A percentile compares a stretch with the other conserved stretches of the same genome.
Evolutionary conservation across 2,329 filamentous ascomycete species (phyloP).

Genomic region (Fusarium poae): DNA sequence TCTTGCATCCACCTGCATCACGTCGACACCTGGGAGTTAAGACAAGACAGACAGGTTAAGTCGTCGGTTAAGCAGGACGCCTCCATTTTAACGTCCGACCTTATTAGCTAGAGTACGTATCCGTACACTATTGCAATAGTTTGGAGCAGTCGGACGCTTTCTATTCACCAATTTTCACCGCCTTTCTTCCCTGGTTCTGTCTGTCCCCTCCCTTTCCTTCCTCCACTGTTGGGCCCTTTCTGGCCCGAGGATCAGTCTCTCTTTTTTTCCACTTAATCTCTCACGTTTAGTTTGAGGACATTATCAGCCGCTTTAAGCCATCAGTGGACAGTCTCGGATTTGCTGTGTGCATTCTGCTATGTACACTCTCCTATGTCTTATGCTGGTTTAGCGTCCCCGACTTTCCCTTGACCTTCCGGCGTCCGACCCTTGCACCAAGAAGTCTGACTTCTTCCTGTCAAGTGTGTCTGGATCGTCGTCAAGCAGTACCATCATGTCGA

Average conservation of each 20-base stretch:
- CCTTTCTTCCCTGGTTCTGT: slow-evolving; percentile 41
- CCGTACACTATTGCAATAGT: slow-evolving; percentile 3
- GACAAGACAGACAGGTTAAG: slow-evolving; percentile 20
- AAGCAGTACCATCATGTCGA: slow-evolving; percentile 28
- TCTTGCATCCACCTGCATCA: slow-evolving; percentile 38
- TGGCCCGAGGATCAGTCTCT: slow-evolving; percentile 37
- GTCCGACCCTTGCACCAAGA: slow-evolving; percentile 39
- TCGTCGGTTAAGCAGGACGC: slow-evolving; percentile 28
- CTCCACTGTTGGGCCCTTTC: slow-evolving; percentile 38
- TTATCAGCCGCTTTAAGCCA: slow-evolving; percentile 38
- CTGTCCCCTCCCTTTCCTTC: slow-evolving; percentile 30
- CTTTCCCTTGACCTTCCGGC: slow-evolving; percentile 27
- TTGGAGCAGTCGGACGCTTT: slow-evolving; percentile 17
- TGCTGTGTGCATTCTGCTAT: background rate
- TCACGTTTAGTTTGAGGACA: slow-evolving; percentile 25
- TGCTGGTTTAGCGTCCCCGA: slow-evolving; percentile 26
- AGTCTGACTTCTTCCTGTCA: slow-evolving; percentile 20
- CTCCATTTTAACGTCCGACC: slow-evolving; percentile 32
- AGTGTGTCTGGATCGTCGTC: slow-evolving; percentile 40
- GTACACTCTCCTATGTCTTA: slow-evolving; percentile 8
- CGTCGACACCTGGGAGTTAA: slow-evolving; percentile 30
- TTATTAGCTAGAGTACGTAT: slow-evolving; percentile 19
- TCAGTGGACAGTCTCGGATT: slow-evolving; percentile 18
- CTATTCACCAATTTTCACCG: slow-evolving; percentile 46
- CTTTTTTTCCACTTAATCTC: slow-evolving; percentile 42